Conservation (phyloP, 163 green algal species). For the Chlamydomonas reinhardtii region DNA sequence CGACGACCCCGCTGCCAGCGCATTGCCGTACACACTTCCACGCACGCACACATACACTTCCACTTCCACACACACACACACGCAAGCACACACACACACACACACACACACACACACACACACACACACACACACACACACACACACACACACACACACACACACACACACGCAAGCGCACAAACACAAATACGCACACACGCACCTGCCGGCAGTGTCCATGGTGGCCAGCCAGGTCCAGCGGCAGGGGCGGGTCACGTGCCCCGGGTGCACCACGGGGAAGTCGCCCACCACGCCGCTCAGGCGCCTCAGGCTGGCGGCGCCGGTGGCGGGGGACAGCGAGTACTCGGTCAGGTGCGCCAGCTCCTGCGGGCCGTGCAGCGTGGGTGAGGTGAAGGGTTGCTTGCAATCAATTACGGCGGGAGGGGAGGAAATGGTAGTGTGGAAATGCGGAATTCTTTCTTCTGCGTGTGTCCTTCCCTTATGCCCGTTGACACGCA, state of each 20-base stretch:
- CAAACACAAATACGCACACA: too few species aligned
- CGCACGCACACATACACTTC: neutral
- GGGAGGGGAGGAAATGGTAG: too few species aligned
- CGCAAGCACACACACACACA: too few species aligned
- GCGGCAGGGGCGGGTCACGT: neutral
- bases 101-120: neutral
- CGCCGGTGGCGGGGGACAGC: constrained; percentile 3
- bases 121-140: neutral
- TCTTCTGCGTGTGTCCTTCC: too few species aligned
- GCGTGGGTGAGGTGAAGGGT: neutral
- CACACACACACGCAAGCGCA: too few species aligned
- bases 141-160: too few species aligned
- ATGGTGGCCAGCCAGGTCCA: constrained; percentile 25
- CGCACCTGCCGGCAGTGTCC: constrained; percentile 2
- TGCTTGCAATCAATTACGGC: neutral
- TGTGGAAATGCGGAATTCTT: too few species aligned
- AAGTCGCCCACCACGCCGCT: constrained; percentile 26
- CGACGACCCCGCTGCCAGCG: too few species aligned
- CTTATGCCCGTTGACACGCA: too few species aligned
- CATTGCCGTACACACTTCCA: neutral
- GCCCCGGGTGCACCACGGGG: constrained; percentile 34
- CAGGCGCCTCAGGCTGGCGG: neutral
- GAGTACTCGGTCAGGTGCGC: constrained; percentile 39
- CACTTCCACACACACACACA: too few species aligned
- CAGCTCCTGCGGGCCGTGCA: constrained; percentile 4